phyloP scores from a whole-genome alignment of 179 eudicot genomes.

The Kewa caespitosa region DNA sequence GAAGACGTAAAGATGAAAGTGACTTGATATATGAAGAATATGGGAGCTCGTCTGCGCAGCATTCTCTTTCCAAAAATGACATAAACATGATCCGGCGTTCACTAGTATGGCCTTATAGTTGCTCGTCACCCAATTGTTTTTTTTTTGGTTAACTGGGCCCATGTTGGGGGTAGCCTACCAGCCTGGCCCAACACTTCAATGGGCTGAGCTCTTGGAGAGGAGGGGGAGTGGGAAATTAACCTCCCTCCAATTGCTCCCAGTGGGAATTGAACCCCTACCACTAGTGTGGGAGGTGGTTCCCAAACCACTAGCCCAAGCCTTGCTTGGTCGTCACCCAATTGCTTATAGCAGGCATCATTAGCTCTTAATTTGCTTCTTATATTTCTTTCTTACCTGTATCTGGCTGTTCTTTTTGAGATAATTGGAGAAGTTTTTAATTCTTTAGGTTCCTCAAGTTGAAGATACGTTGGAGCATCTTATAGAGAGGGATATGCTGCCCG shows the following conservation, averaged over 20 bases:
- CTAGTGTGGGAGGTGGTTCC: no score
- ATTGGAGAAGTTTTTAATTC: background rate
- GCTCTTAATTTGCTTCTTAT: background rate
- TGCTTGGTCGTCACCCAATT: slow-evolving; percentile 15
- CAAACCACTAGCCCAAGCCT: no score
- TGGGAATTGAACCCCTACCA: no score
- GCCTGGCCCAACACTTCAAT: no score
- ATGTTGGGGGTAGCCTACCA: no score
- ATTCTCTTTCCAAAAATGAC: slow-evolving; percentile 72
- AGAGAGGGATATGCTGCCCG: slow-evolving; percentile 88
- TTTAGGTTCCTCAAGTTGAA: slow-evolving; percentile 88
- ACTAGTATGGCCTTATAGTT: slow-evolving; percentile 52
- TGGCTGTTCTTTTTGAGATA: slow-evolving; percentile 8
- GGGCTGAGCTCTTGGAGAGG: no score
- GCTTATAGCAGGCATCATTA: slow-evolving; percentile 8
- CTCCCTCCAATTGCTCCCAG: no score
- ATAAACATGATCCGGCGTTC: slow-evolving; percentile 74
- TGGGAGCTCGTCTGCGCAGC: slow-evolving; percentile 34
- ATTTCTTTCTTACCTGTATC: slow-evolving; percentile 12
- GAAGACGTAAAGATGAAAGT: slow-evolving; percentile 51
- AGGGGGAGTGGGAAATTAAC: no score
- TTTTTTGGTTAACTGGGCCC: no score
- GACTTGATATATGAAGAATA: slow-evolving; percentile 38
- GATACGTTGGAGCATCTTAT: slow-evolving; percentile 84
- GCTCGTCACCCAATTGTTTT: slow-evolving; percentile 13